Evolutionary conservation across 202 grass and related monocot genomes (phyloP).

Genomic region (Elaeis oleifera): DNA sequence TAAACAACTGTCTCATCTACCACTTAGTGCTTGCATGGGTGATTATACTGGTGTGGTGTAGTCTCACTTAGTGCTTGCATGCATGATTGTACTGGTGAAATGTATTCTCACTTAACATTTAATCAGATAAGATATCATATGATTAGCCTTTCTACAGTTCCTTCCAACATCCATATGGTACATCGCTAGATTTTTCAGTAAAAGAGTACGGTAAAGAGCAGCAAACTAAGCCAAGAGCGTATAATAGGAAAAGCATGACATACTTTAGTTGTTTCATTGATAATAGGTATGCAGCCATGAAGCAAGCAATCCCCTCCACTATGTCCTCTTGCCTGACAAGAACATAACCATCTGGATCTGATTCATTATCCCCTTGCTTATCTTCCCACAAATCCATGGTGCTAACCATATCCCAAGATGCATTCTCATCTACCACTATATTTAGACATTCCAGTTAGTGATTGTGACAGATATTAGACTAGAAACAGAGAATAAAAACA

Average conservation of each 20-base stretch:
- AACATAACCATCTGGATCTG: conserved; percentile 66
- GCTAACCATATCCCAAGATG: conserved; percentile 70
- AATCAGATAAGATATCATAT: too few species aligned
- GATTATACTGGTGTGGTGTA: too few species aligned
- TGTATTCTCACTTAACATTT: too few species aligned
- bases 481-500: too few species aligned
- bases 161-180: too few species aligned
- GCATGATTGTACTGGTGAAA: too few species aligned
- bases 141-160: too few species aligned
- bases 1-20: too few species aligned
- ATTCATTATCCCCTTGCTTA: conserved; percentile 41
- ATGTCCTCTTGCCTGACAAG: conserved; percentile 82
- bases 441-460: background rate
- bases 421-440: conserved; percentile 37
- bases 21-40: too few species aligned
- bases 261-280: conserved; percentile 67
- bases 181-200: too few species aligned
- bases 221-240: background rate
- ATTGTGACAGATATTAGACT: background rate
- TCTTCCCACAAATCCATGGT: conserved; percentile 53
- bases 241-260: background rate
- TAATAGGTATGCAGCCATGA: conserved; percentile 74
- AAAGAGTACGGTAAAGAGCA: too few species aligned
- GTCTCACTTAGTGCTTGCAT: too few species aligned
- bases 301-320: conserved; percentile 61